Evolutionary conservation across 768 basidiomycete species (phyloP), one percentile per base, ranked within the genome.

Genomic region (Trametes cinnabarina): DNA sequence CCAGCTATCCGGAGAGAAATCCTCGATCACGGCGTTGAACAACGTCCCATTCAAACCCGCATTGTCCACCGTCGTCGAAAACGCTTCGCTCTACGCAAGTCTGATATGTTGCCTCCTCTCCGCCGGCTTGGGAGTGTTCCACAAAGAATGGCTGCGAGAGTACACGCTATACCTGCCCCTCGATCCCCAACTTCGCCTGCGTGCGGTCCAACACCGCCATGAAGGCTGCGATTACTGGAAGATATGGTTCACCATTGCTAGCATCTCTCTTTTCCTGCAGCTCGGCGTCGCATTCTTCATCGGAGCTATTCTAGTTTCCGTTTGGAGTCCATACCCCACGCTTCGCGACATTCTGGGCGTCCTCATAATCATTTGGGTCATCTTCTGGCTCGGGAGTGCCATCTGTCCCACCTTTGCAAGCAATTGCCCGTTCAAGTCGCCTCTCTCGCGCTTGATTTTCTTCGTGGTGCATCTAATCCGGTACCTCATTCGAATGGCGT

Each of bases 191-290:
- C 14, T 58, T 0, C 43, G 19, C 46, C 28, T 55, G 22, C 20
- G 67, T 80, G 79, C 58, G 20, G n/a, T 78, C 77, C 39, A 77
- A 84, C 0, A 66, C 64, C 9, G 86, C 84, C 60, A 58, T 86
- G 17, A 40, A 1, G 59, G 59, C 15, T 44, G 51, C 25, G 19
- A 12, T 7, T 17, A 1, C 20, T 86, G 80, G 57, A 74, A 71
- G 7, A 77, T 76, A 14, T 85, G 84, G 65, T 71, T 82, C 50
- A 86, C 86, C 72, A 87, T 88, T 68, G 74, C 82, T 9, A 73
- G 86, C 14, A 82, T 85, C 3, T 74, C 86, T 0, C 77, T 85
- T 23, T 72, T 86, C n/a, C 87, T 87, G 0, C 77, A 80, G 0
- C 58, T 87, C 6, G 82, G 83, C 64, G 79, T 83, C 72, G 74